phyloP scores from a whole-genome alignment of 2,329 filamentous ascomycete species.

The Cryphonectria nitschkei region DNA sequence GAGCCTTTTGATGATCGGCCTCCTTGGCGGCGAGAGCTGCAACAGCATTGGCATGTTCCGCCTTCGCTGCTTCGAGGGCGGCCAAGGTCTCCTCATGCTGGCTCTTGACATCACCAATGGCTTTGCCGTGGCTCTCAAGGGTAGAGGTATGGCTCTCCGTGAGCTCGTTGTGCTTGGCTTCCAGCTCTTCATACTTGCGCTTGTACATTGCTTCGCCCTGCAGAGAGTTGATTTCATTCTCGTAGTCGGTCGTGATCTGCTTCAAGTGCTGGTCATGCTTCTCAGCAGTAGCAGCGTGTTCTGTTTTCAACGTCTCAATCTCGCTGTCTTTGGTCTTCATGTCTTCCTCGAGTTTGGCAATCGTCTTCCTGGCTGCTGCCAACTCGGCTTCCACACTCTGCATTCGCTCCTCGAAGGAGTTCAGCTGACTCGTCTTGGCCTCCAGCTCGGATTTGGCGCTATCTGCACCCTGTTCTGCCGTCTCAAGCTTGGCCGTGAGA shows the following conservation, averaged over 20 bases:
- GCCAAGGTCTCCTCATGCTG: constrained; percentile 50
- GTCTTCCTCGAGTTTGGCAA: constrained; percentile 53
- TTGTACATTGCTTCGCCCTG: constrained; percentile 67
- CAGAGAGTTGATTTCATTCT: constrained; percentile 67
- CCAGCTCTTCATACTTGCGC: constrained; percentile 64
- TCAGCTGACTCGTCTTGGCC: constrained; percentile 45
- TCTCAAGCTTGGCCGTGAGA: constrained; percentile 52
- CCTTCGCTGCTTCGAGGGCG: constrained; percentile 48
- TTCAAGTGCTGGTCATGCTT: constrained; percentile 63
- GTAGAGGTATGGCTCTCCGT: constrained; percentile 39
- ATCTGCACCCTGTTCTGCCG: constrained; percentile 50
- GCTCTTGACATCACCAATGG: constrained; percentile 47
- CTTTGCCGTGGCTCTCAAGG: constrained; percentile 44
- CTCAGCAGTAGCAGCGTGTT: constrained; percentile 44
- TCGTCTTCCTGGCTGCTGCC: constrained; percentile 49
- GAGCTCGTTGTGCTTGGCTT: constrained; percentile 59
- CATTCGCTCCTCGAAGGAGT: constrained; percentile 45
- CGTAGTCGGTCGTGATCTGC: constrained; percentile 63
- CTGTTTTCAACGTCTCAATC: constrained; percentile 55
- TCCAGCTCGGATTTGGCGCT: constrained; percentile 49
- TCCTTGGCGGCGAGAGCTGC: constrained; percentile 55
- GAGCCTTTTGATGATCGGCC: constrained; percentile 55
- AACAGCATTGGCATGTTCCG: constrained; percentile 48
- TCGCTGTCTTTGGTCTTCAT: constrained; percentile 52
- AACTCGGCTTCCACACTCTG: constrained; percentile 52